phyloP scores from a whole-genome alignment of 2,329 filamentous ascomycete species.

The Aspergillus floridensis region DNA sequence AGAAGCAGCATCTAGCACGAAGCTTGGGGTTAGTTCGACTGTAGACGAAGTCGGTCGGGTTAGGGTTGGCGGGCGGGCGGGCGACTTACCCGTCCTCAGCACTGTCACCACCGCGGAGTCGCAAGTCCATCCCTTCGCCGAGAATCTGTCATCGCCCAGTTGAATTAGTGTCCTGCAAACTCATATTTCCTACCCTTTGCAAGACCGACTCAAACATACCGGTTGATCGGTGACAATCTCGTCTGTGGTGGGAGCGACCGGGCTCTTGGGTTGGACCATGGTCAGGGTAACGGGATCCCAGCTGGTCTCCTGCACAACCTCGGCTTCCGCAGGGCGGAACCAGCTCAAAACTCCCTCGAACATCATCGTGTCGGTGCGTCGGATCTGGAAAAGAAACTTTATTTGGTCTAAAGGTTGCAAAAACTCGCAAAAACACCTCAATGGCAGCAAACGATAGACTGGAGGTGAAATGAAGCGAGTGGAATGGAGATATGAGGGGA shows the following conservation, averaged over 20 bases:
- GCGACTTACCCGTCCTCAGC: slow-evolving; percentile 6
- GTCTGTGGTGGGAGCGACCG: neutral
- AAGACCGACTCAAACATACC: neutral
- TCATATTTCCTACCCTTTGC: neutral
- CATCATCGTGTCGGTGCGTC: neutral
- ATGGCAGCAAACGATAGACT: neutral
- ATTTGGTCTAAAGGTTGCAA: too few relatives aligned
- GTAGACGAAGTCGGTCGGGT: neutral
- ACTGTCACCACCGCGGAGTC: slow-evolving; percentile 8
- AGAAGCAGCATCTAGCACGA: neutral
- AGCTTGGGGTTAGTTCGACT: neutral
- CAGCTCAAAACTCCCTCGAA: slow-evolving; percentile 3
- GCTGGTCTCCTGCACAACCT: neutral
- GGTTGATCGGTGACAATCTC: slow-evolving; percentile 3
- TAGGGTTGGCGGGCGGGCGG: neutral
- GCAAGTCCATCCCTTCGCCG: slow-evolving; percentile 5
- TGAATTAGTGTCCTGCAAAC: neutral
- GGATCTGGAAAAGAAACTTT: neutral
- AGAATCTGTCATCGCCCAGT: neutral
- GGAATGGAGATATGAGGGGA: neutral
- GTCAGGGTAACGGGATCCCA: slow-evolving; percentile 7
- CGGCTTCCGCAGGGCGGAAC: neutral
- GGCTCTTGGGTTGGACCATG: slow-evolving; percentile 7
- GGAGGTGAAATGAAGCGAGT: neutral
- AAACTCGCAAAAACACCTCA: neutral